Conservation (phyloP, 306 rosid genomes). For the Gastrolobium bilobum region DNA sequence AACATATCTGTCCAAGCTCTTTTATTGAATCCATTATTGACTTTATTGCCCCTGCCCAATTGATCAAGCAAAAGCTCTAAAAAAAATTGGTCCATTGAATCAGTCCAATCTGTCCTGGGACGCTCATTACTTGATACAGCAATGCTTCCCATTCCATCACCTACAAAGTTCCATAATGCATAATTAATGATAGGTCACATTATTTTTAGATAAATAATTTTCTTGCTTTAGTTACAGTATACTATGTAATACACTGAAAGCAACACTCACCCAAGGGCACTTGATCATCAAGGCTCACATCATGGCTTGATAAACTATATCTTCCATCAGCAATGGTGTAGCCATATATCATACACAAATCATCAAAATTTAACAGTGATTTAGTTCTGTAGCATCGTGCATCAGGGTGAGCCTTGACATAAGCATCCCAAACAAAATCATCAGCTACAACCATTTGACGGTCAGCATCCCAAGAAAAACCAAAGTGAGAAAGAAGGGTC, state of each 20-base stretch:
- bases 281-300: conserved; percentile 66
- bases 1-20: conserved; percentile 81
- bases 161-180: conserved; percentile 50
- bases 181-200: conserved; percentile 25
- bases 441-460: conserved; percentile 79
- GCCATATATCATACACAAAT: conserved; percentile 73
- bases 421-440: conserved; percentile 75
- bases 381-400: conserved; percentile 70
- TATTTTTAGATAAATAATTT: conserved; percentile 8
- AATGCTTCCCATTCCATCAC: conserved; percentile 57
- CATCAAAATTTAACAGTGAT: conserved; percentile 67
- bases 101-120: conserved; percentile 69
- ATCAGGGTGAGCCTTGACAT: conserved; percentile 72
- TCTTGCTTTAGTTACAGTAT: not conserved
- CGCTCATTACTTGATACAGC: conserved; percentile 63
- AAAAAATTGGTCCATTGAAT: conserved; percentile 74
- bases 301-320: conserved; percentile 89
- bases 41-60: conserved; percentile 67
- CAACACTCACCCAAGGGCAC: conserved; percentile 52
- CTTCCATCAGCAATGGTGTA: conserved; percentile 82
- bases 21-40: conserved; percentile 63
- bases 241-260: not conserved
- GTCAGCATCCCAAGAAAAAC: conserved; percentile 83
- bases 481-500: conserved; percentile 63
- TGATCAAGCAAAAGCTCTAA: conserved; percentile 82